Percentiles rank a stretch among this genome's conserved stretches.
phyloP scores from a whole-genome alignment of 495 filamentous ascomycete species.

The Daldinia vernicosa region DNA sequence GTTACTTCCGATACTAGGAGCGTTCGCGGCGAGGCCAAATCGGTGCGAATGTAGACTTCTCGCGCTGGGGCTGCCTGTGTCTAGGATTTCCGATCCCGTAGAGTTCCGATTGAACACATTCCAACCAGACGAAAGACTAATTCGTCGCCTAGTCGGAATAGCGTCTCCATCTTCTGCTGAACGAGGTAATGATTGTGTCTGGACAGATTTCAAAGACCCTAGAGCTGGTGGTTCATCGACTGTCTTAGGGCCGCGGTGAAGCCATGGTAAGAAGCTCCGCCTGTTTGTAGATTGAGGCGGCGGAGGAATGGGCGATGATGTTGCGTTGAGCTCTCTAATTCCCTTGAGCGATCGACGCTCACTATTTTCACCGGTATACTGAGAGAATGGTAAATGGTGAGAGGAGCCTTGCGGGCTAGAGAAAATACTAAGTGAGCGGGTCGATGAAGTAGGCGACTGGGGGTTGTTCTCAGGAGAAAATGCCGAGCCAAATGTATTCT shows the following conservation, averaged over 20 bases:
- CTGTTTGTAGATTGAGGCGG: conserved; percentile 45
- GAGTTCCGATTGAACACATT: conserved; percentile 67
- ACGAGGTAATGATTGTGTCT: conserved; percentile 83
- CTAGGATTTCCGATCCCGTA: conserved; percentile 52
- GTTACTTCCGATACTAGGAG: conserved; percentile 72
- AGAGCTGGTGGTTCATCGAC: conserved; percentile 73
- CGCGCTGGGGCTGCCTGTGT: conserved; percentile 45
- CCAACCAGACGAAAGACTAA: conserved; percentile 60
- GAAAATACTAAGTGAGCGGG: conserved; percentile 68
- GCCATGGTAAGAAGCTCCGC: conserved; percentile 63
- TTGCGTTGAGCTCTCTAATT: conserved; percentile 38
- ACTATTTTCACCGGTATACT: conserved; percentile 51
- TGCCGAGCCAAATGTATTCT: conserved; percentile 44
- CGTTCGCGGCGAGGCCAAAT: conserved; percentile 72
- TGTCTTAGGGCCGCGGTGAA: conserved; percentile 76
- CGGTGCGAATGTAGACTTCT: conserved; percentile 53
- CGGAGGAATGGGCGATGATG: conserved; percentile 41
- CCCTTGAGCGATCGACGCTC: conserved; percentile 53
- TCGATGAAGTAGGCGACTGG: conserved; percentile 76
- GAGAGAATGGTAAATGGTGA: conserved; percentile 63
- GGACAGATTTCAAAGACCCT: conserved; percentile 75
- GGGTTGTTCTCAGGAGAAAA: conserved; percentile 61
- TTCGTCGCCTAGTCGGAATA: conserved; percentile 55
- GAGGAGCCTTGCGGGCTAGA: conserved; percentile 72
- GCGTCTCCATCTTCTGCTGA: conserved; percentile 59